phyloP scores from a whole-genome alignment of 768 basidiomycete genomes.

The Amanita polypyramis region DNA sequence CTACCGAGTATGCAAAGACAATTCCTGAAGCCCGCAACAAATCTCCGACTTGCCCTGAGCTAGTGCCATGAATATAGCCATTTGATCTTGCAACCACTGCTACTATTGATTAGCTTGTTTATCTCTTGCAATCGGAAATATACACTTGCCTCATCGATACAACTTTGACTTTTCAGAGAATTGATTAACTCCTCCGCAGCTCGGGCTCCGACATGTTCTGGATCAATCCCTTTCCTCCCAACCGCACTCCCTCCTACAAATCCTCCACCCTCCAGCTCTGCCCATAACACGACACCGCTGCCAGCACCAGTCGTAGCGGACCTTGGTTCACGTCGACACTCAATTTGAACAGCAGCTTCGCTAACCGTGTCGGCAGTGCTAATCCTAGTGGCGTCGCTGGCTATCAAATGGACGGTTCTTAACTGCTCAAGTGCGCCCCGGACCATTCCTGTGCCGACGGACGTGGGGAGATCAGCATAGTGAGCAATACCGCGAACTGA shows the following conservation, averaged over 20 bases:
- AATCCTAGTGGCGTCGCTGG: conserved; percentile 2
- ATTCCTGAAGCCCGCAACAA: conserved; percentile 39
- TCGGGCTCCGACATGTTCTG: conserved; percentile 40
- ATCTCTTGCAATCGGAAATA: not conserved
- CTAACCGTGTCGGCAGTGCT: conserved; percentile 8
- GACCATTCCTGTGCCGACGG: conserved; percentile 46
- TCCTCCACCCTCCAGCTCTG: conserved; percentile 59
- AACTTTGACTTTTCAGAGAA: conserved; percentile 55
- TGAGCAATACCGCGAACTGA: conserved; percentile 50
- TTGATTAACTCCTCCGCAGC: conserved; percentile 50
- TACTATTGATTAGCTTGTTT: not conserved
- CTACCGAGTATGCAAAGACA: conserved; percentile 62
- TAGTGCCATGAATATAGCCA: conserved; percentile 68
- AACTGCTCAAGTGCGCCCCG: conserved; percentile 40
- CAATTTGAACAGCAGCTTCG: conserved; percentile 28
- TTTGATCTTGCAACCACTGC: conserved; percentile 56
- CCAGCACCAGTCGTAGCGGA: conserved; percentile 46
- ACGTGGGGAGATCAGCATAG: conserved; percentile 51
- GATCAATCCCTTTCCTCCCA: conserved; percentile 37
- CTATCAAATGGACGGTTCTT: conserved; percentile 24
- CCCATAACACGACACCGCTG: conserved; percentile 67
- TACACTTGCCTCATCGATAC: conserved; percentile 55
- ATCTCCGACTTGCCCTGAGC: conserved; percentile 55
- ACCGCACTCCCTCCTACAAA: conserved; percentile 61
- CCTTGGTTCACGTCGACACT: conserved; percentile 29